A percentile compares a stretch with the other conserved stretches of the same genome.
phyloP scores from a whole-genome alignment of 1,139 yeast species.

The Scheffersomyces cryptocercus region DNA sequence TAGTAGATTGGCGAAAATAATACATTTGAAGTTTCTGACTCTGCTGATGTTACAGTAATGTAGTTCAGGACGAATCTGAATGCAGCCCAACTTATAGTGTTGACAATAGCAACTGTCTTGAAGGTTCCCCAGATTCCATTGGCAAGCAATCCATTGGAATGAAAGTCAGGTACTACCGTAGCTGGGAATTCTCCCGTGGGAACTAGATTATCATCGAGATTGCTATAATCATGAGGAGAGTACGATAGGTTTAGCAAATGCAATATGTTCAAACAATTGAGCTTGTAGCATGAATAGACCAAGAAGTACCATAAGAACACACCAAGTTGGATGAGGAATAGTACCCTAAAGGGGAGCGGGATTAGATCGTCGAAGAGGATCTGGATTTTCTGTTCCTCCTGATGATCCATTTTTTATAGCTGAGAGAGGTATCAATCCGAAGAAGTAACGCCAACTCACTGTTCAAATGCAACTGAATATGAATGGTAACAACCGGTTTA shows the following conservation, averaged over 20 bases:
- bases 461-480: too few relatives aligned
- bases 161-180: constrained; percentile 27
- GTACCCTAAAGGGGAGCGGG: constrained; percentile 42
- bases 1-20: neutral
- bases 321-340: constrained; percentile 34
- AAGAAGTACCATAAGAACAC: constrained; percentile 36
- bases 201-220: constrained; percentile 20
- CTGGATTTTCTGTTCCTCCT: neutral
- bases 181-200: constrained; percentile 38
- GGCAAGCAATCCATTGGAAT: constrained; percentile 33
- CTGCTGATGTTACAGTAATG: neutral
- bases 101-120: constrained; percentile 19
- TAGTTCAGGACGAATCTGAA: constrained; percentile 16
- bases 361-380: constrained; percentile 17
- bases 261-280: constrained; percentile 32
- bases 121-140: constrained; percentile 37
- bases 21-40: neutral
- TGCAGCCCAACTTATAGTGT: constrained; percentile 21
- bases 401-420: too few relatives aligned
- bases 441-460: too few relatives aligned
- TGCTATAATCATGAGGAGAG: constrained; percentile 37
- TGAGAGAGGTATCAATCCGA: too few relatives aligned
- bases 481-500: too few relatives aligned
- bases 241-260: constrained; percentile 41
- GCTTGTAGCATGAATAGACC: constrained; percentile 25